Percentiles rank a stretch among this genome's conserved stretches.
phyloP scores from a whole-genome alignment of 1,284 basidiomycete species.

The Malassezia yamatoensis region DNA sequence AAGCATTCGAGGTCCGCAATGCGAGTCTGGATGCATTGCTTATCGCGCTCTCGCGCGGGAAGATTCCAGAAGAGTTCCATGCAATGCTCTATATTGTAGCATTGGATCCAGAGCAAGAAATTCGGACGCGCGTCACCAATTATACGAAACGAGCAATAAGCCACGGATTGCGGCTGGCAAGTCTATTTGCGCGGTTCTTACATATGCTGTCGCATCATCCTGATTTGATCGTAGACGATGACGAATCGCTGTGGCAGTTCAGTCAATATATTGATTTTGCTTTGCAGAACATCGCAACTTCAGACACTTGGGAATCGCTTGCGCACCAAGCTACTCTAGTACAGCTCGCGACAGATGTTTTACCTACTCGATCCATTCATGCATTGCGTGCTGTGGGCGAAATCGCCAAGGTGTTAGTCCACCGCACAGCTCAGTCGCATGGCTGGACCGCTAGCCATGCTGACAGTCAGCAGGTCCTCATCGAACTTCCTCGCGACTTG shows the following conservation, averaged over 20 bases:
- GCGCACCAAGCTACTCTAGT: conserved; percentile 53
- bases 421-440: conserved; percentile 57
- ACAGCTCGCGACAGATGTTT: conserved; percentile 4
- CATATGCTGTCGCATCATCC: conserved; percentile 87
- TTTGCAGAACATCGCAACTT: conserved; percentile 62
- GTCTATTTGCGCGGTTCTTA: conserved; percentile 71
- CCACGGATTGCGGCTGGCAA: conserved; percentile 54
- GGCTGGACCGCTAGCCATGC: conserved; percentile 58
- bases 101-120: conserved; percentile 69
- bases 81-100: conserved; percentile 76
- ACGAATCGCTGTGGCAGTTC: conserved; percentile 57
- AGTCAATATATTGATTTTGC: conserved; percentile 70
- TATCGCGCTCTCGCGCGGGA: conserved; percentile 56
- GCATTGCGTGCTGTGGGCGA: conserved; percentile 78
- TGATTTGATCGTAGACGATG: conserved; percentile 67
- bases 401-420: conserved; percentile 76
- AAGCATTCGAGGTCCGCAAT: conserved; percentile 74
- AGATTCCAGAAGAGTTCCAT: conserved; percentile 65
- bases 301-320: conserved; percentile 62
- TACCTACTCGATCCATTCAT: neutral
- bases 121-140: conserved; percentile 24
- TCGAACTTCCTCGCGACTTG: conserved; percentile 1
- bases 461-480: neutral
- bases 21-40: conserved; percentile 67
- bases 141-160: conserved; percentile 18